Conservation (phyloP, 1,284 basidiomycete species). For the Mycena citricolor region DNA sequence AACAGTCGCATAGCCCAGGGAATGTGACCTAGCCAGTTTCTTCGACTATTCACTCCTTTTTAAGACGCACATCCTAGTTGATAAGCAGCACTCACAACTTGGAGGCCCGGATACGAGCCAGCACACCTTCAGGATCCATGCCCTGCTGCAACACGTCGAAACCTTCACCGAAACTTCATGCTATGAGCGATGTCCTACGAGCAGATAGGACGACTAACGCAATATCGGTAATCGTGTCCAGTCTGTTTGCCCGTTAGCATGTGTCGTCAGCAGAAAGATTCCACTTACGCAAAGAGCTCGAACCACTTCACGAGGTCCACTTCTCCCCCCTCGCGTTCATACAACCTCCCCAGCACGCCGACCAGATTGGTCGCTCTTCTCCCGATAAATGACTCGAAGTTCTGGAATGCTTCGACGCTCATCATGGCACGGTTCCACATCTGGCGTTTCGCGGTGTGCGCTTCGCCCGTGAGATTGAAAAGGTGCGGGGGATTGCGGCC, state of each 20-base stretch:
- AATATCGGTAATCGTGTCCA: constrained; percentile 64
- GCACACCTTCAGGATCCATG: constrained; percentile 31
- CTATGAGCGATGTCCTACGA: constrained; percentile 7
- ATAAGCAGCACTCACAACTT: constrained; percentile 5
- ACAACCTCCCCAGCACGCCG: constrained; percentile 32
- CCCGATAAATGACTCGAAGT: constrained; percentile 47
- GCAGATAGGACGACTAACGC: constrained; percentile 38
- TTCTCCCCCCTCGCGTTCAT: constrained; percentile 32
- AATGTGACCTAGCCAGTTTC: too few relatives aligned
- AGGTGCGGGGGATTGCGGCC: constrained; percentile 12
- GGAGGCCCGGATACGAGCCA: constrained; percentile 4
- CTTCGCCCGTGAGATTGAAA: constrained; percentile 28
- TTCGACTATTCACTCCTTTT: too few relatives aligned
- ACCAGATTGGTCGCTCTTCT: constrained; percentile 41
- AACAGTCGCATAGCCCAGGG: too few relatives aligned
- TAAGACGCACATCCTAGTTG: too few relatives aligned
- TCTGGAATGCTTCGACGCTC: constrained; percentile 42
- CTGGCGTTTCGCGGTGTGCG: constrained; percentile 48
- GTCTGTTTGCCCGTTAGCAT: constrained; percentile 33
- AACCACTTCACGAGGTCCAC: constrained; percentile 48
- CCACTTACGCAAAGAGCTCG: constrained; percentile 51
- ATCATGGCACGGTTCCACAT: constrained; percentile 55
- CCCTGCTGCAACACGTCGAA: constrained; percentile 40
- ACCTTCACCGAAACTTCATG: constrained; percentile 40
- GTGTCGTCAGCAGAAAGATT: too few relatives aligned